A percentile compares a stretch with the other conserved stretches of the same genome.
These are phyloP conservation scores for Coleophoma eucalyptorum DNA, from an alignment of 2,329 filamentous ascomycete genomes.

Conservation along the genomic window DNA sequence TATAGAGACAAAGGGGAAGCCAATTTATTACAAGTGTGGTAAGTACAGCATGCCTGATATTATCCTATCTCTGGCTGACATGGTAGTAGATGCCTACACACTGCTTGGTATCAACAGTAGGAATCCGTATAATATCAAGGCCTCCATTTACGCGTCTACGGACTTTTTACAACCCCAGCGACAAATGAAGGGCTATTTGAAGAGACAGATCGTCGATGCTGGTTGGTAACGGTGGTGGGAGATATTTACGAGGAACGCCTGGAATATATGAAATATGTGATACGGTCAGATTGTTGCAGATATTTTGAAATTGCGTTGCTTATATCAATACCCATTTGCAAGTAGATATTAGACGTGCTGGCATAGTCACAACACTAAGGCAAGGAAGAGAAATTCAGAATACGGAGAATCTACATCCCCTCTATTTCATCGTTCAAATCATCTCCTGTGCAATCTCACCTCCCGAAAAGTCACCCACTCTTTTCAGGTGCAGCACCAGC, in stretches of 20 bases:
- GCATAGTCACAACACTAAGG: no score
- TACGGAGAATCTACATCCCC: no score
- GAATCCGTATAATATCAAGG: conserved; percentile 60
- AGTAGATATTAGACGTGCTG: no score
- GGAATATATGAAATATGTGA: not conserved
- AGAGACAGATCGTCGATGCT: no score
- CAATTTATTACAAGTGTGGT: conserved; percentile 70
- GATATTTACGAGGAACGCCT: no score
- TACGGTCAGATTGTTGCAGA: not conserved
- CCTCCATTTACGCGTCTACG: conserved; percentile 50
- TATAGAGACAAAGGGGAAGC: conserved; percentile 38
- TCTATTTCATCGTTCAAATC: not conserved
- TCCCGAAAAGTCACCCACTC: conserved; percentile 21
- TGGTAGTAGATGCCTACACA: conserved; percentile 58
- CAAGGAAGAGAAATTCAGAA: no score
- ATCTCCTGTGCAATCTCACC: conserved; percentile 2
- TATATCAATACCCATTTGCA: not conserved
- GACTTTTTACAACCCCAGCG: conserved; percentile 25
- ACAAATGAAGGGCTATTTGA: not conserved
- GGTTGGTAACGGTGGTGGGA: no score
- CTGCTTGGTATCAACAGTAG: conserved; percentile 57
- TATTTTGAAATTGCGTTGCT: not conserved
- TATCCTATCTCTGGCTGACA: not conserved
- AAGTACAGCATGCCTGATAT: conserved; percentile 5
- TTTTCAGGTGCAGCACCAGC: conserved; percentile 60